Evolutionary conservation across 208 protist species (phyloP).

Genomic region (Novymonas esmeraldas): DNA sequence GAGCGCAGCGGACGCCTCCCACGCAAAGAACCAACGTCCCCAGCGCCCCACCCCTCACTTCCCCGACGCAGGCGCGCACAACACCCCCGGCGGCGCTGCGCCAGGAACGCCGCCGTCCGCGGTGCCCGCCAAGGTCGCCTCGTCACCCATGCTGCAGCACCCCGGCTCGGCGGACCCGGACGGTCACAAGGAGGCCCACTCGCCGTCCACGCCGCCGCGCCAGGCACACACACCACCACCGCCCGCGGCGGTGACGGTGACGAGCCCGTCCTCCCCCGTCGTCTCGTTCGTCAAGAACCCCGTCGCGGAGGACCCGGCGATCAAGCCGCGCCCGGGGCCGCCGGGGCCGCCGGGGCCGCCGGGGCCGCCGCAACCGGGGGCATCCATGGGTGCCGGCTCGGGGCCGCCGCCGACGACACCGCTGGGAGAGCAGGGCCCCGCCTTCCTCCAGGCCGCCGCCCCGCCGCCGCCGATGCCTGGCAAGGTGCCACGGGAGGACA

Average conservation of each 20-base stretch:
- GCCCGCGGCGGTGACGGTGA: background rate
- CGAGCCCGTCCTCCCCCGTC: background rate
- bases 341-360: too few relatives aligned
- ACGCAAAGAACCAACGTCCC: too few relatives aligned
- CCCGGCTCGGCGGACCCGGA: background rate
- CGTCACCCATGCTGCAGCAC: too few relatives aligned
- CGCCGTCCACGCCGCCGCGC: constrained; percentile 1
- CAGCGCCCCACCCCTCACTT: background rate
- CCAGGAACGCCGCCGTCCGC: too few relatives aligned
- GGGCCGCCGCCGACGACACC: too few relatives aligned
- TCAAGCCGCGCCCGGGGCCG: too few relatives aligned
- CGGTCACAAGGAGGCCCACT: background rate
- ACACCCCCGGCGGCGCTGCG: too few relatives aligned
- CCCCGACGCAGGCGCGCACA: background rate
- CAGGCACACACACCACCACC: constrained; percentile 17
- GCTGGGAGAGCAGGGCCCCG: too few relatives aligned
- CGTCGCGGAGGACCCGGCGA: background rate
- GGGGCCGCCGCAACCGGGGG: too few relatives aligned
- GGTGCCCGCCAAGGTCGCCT: too few relatives aligned
- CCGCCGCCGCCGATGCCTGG: background rate
- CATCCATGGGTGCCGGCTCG: background rate
- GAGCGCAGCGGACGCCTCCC: too few relatives aligned
- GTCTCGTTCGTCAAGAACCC: background rate
- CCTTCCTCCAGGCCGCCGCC: background rate
- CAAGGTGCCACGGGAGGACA: constrained; percentile 25